Base-by-base conservation (phyloP, 305 asterid species). In the Solanum hybrid region DNA sequence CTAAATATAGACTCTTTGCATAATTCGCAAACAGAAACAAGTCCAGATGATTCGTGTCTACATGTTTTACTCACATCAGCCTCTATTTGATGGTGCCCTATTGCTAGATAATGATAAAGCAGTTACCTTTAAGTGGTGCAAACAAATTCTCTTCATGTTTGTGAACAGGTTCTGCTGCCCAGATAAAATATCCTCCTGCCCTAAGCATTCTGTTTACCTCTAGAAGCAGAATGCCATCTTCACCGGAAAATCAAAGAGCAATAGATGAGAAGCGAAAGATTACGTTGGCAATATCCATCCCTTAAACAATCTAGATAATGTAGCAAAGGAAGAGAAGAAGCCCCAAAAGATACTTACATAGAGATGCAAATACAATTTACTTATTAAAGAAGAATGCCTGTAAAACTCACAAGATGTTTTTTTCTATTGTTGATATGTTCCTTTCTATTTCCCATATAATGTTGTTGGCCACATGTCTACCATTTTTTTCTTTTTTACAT, bases 201-300 rank as follows among this genome's bases (percentile, higher is more conserved):
- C 98, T 91, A 27, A 95, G 95, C 31, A 95, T 75, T 92, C 98
- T 93, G 93, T 95, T 95, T 24, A 93, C 94, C 95, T 95, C 97
- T 12, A 95, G 94, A 89, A 94, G 96, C 90, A 94, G 91, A 90
- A 94, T 89, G 80, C 97, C 98, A 88, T 90, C 98, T 95, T 91
- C 92, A 89, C 71, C 73, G 78, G 42, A 89, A 78, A 42, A 73
- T 85, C 85, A 72, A 84, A 11, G 27, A 29, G 81, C 85, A 29
- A 22, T 64, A 60, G 7, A 84, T 22, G 86, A 79, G 72, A 29
- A 82, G 27, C 24, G 71, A 14, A n/a, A 45, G 17, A 82, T 82
- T 27, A 82, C 27, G 87, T 42, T 81, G 71, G 69, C 5, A 27
- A 15, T 40, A 79, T 69, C 34, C 14, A 73, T 29, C 77, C 84